Conservation (phyloP, 345 rosid genomes). For the Brassica incana region DNA sequence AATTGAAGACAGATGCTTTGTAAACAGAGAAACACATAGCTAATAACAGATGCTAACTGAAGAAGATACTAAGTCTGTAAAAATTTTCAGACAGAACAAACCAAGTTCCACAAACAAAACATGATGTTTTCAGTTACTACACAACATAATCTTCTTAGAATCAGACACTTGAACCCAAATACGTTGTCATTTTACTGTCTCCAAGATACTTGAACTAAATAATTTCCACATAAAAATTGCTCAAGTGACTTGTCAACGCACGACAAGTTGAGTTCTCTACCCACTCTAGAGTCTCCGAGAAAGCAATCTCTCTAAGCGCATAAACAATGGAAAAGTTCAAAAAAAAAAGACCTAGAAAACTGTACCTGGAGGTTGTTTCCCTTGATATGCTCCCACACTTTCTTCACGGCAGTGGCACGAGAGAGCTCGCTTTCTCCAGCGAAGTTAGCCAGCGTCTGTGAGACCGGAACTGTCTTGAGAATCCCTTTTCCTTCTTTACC, state of each 20-base stretch:
- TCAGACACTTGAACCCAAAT: neutral
- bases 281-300: neutral
- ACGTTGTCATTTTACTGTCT: neutral
- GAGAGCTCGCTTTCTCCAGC: constrained; percentile 47
- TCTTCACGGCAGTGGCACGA: constrained; percentile 50
- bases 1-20: neutral
- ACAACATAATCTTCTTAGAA: neutral
- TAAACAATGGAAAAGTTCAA: neutral
- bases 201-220: too few species aligned
- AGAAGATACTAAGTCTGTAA: neutral
- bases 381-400: constrained; percentile 54
- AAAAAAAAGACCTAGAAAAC: neutral
- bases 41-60: neutral
- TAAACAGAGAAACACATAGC: neutral
- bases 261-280: neutral
- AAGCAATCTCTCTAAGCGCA: neutral
- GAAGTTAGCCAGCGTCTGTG: constrained; percentile 38
- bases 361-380: constrained; percentile 53
- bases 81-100: neutral
- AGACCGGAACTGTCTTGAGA: constrained; percentile 19
- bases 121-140: neutral
- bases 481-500: constrained; percentile 21
- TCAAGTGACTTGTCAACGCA: neutral
- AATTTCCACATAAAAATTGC: neutral
- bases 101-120: neutral